Percentiles rank a stretch among this genome's conserved stretches.
Conservation (phyloP, 2,329 filamentous ascomycete species). For the Paecilomyces formosus region DNA sequence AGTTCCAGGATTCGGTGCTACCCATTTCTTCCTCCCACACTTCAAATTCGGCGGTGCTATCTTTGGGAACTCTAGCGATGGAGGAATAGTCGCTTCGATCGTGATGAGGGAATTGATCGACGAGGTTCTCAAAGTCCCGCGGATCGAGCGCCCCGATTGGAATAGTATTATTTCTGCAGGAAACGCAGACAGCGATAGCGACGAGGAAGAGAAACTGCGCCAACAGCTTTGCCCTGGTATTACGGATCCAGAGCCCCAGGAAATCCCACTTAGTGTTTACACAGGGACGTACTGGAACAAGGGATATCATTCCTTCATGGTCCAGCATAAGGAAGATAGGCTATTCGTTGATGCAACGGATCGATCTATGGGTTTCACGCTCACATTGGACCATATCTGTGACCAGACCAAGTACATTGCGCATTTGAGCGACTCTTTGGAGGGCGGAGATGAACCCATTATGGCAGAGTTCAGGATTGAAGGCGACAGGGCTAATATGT, state of each 20-base stretch:
- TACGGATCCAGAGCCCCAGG: constrained; percentile 6
- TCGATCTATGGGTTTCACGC: constrained; percentile 20
- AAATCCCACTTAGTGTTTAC: constrained; percentile 12
- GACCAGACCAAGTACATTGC: constrained; percentile 18
- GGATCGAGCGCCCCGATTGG: constrained; percentile 10
- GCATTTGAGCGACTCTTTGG: constrained; percentile 10
- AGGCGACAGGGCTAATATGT: neutral
- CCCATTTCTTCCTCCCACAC: constrained; percentile 10
- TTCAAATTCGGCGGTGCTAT: constrained; percentile 20
- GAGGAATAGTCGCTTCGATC: neutral
- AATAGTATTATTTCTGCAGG: constrained; percentile 2
- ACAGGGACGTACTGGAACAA: constrained; percentile 15
- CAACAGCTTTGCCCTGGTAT: constrained; percentile 3
- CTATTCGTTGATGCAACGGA: constrained; percentile 28
- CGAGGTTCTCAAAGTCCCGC: constrained; percentile 10
- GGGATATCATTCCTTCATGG: constrained; percentile 15
- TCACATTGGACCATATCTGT: constrained; percentile 22
- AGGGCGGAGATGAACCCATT: neutral
- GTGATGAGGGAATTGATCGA: constrained; percentile 18
- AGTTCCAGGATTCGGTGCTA: constrained; percentile 18
- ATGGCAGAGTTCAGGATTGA: neutral
- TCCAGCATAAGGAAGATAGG: constrained; percentile 14
- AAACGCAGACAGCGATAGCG: too few relatives aligned
- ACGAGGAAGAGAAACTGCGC: neutral
- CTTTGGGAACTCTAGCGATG: constrained; percentile 17